Percentiles rank a stretch among this genome's conserved stretches.
phyloP scores from a whole-genome alignment of 139 green algal genomes.

The Chlorella sp. region DNA sequence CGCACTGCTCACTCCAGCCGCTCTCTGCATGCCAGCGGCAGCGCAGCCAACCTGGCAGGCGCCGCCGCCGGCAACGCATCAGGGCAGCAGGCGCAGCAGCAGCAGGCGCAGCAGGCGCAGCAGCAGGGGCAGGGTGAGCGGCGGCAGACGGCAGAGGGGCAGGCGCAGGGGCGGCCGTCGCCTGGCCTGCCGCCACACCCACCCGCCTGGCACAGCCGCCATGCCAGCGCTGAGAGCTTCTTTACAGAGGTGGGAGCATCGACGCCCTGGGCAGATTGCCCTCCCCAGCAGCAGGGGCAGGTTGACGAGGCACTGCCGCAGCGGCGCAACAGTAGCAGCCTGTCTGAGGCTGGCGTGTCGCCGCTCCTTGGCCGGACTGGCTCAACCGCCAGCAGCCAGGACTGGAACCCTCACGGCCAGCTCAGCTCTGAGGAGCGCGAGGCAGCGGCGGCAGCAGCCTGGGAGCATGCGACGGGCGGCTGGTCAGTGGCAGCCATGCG shows the following conservation, averaged over 20 bases:
- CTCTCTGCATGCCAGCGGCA: neutral
- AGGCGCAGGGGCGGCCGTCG: neutral
- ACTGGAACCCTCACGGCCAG: constrained; percentile 22
- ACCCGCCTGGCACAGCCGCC: neutral
- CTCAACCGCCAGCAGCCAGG: neutral
- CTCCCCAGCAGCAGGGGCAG: neutral
- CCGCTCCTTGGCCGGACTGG: no score
- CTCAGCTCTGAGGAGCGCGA: neutral
- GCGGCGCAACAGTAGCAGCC: constrained; percentile 3
- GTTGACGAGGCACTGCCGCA: neutral
- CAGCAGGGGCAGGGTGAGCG: no score
- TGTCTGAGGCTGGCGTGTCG: neutral
- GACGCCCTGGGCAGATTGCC: neutral
- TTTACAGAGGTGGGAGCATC: neutral
- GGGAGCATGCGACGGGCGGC: neutral
- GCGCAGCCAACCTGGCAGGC: neutral
- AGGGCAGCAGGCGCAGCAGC: neutral
- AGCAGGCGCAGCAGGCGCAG: neutral
- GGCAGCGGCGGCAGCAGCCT: neutral
- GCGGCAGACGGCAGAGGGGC: neutral
- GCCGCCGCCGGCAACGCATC: neutral
- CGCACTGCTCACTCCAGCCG: neutral
- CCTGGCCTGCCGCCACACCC: neutral
- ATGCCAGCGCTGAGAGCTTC: neutral
- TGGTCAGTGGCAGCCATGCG: neutral